Conservation (phyloP, 1,284 basidiomycete genomes). For the Cryptococcus depauperatus region DNA sequence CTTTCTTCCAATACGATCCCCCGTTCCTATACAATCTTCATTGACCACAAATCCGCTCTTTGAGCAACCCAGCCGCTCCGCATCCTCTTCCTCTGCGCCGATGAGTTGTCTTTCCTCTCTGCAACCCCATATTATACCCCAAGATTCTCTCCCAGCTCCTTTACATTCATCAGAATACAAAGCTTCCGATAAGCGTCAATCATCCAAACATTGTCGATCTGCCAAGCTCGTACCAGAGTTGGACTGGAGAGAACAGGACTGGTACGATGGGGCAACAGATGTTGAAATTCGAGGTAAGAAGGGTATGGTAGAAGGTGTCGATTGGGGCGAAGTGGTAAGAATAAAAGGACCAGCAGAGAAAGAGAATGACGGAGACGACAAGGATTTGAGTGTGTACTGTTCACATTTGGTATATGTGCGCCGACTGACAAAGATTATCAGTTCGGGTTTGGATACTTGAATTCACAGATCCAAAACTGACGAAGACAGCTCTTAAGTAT, state of each 20-base stretch:
- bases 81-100: neutral
- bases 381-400: slow-evolving; percentile 24
- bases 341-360: slow-evolving; percentile 32
- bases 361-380: slow-evolving; percentile 28
- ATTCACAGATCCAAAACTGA: slow-evolving; percentile 59
- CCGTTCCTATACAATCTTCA: neutral
- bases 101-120: too few species aligned
- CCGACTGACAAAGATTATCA: slow-evolving; percentile 23
- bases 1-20: neutral
- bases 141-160: neutral
- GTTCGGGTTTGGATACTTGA: slow-evolving; percentile 78
- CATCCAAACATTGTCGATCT: slow-evolving; percentile 1
- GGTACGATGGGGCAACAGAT: slow-evolving; percentile 12
- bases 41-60: neutral
- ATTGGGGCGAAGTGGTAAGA: slow-evolving; percentile 20
- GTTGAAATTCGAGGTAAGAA: slow-evolving; percentile 10
- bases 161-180: neutral
- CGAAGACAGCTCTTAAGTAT: slow-evolving; percentile 59
- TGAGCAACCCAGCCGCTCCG: too few species aligned
- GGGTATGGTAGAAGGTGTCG: slow-evolving; percentile 2
- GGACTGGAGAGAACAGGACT: slow-evolving; percentile 20
- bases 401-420: slow-evolving; percentile 2
- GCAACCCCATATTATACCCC: neutral
- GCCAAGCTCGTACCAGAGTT: slow-evolving; percentile 25
- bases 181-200: neutral